Evolutionary conservation across 192 early-diverging fungal genomes (phyloP).

Genomic region (Lunasporangiospora selenospora): DNA sequence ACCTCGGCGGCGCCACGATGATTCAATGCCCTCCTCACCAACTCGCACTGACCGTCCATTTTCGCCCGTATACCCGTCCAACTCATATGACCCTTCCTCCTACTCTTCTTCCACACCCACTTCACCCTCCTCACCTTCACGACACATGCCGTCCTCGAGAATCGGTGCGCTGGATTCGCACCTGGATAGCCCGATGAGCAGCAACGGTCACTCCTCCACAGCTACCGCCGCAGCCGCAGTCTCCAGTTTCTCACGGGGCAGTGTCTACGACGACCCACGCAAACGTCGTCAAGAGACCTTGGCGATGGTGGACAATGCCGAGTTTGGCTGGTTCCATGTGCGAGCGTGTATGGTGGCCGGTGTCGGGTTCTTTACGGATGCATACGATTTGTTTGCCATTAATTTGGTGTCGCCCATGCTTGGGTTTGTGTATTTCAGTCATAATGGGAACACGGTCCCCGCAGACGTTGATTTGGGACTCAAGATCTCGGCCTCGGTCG

Average conservation of each 20-base stretch:
- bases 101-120: background rate
- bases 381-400: slow-evolving; percentile 96
- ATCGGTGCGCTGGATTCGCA: too few relatives aligned
- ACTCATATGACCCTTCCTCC: background rate
- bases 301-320: slow-evolving; percentile 61
- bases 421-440: slow-evolving; percentile 66
- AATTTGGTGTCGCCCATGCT: slow-evolving; percentile 87
- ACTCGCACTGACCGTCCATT: background rate
- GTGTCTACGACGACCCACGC: slow-evolving; percentile 15
- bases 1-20: too few relatives aligned
- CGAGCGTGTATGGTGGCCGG: slow-evolving; percentile 74
- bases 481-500: slow-evolving; percentile 85
- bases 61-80: background rate
- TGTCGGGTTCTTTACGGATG: slow-evolving; percentile 88
- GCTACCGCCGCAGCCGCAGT: background rate
- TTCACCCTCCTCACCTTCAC: background rate
- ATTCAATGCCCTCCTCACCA: background rate
- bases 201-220: background rate
- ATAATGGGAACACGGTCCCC: slow-evolving; percentile 48
- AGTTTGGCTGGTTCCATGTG: slow-evolving; percentile 78
- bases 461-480: slow-evolving; percentile 76
- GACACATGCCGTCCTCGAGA: too few relatives aligned
- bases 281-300: slow-evolving; percentile 27
- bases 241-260: slow-evolving; percentile 16
- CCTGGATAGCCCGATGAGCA: slow-evolving; percentile 24